Evolutionary conservation across 2,329 filamentous ascomycete species (phyloP), one percentile per base, ranked within the genome.

Genomic region (Colletotrichum euphorbiae): DNA sequence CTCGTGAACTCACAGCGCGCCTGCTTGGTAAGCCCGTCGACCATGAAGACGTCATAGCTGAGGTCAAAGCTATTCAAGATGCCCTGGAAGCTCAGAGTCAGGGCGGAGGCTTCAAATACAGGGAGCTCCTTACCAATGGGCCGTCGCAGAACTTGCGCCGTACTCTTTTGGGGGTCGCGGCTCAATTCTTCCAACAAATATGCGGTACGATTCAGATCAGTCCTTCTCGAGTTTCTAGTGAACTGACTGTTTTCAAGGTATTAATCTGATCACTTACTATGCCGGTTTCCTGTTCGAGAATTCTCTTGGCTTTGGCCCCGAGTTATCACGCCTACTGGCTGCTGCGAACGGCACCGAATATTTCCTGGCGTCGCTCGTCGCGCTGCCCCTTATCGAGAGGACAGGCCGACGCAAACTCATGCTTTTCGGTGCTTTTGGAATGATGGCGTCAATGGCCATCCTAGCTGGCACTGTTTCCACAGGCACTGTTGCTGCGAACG

Each of bases 121-220:
- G 42, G 36, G 69, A 66, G 21, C 67, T 71, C 11, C 46, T 90
- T 73, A 89, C 87, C 1, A 82, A 83, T 55, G 88, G 89, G 69
- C 89, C 88, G 78, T 90, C 87, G 0, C 89, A 91, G 77, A 88
- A 91, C 73, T 86, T 90, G 78, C 85, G 89, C 7, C 83, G 89
- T 38, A 89, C 90, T 83, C 71, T 90, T 60, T 72, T 75, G 6
- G 74, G 73, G 3, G 67, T 75, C 8, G 70, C 69, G 0, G 71
- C 71, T 0, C 74, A 76, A n/a, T 74, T 75, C 62, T 75, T 75
- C 61, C 74, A 76, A 42, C 74, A 75, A 2, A 52, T 61, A 3
- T 52, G 36, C 13, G 58, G 58, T 45, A 45, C 7, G 42, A 6
- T 45, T 19, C 8, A 43, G 19, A 6, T 4, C 42, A 7, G 11